These are phyloP conservation scores for Metschnikowia baotianmanensis DNA, from an alignment of 805 yeast species.

Conservation along the genomic window DNA sequence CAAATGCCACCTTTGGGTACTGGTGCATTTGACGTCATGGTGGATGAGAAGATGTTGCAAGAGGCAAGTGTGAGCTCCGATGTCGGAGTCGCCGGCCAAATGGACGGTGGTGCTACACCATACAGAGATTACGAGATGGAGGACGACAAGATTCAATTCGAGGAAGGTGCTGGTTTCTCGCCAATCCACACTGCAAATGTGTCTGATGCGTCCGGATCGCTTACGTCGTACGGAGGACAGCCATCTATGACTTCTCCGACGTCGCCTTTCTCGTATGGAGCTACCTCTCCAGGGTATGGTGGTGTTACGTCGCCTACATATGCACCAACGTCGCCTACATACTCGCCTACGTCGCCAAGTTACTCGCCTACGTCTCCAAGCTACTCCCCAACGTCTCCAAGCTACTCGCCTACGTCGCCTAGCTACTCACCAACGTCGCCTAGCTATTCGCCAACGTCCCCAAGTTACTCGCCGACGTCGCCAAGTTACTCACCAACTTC, in stretches of 20 bases:
- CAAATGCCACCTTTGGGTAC: conserved; percentile 99
- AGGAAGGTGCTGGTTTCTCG: conserved; percentile 84
- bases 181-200: conserved; percentile 87
- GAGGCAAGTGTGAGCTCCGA: conserved; percentile 49
- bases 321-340: conserved; percentile 27
- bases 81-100: conserved; percentile 32
- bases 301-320: conserved; percentile 48
- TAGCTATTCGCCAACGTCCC: conserved; percentile 64
- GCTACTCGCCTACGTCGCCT: conserved; percentile 75
- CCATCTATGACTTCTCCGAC: conserved; percentile 50
- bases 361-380: conserved; percentile 71
- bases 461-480: conserved; percentile 72
- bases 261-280: conserved; percentile 55
- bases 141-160: conserved; percentile 59
- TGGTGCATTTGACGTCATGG: conserved; percentile 93
- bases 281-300: conserved; percentile 51
- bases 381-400: conserved; percentile 78
- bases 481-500: conserved; percentile 80
- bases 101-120: conserved; percentile 85
- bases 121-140: conserved; percentile 66
- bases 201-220: conserved; percentile 76
- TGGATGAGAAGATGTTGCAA: conserved; percentile 84
- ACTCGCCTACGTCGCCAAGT: conserved; percentile 21
- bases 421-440: conserved; percentile 58
- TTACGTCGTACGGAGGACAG: conserved; percentile 83